A percentile compares a stretch with the other conserved stretches of the same genome.
phyloP scores from a whole-genome alignment of 1,284 basidiomycete species.

The Moniliophthora roreri region DNA sequence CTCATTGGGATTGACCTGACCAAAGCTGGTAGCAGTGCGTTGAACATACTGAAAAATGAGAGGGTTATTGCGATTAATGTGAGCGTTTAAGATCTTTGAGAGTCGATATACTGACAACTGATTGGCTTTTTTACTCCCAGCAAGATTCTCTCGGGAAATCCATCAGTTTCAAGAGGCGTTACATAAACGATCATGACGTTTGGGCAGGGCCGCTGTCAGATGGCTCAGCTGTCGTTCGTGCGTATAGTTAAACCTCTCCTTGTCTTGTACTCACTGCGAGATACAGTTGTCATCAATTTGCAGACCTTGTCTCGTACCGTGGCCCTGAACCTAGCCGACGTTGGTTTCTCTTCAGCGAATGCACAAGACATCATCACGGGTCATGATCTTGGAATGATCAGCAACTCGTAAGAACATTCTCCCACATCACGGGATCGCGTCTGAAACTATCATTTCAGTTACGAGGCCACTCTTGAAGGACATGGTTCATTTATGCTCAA shows the following conservation, averaged over 20 bases:
- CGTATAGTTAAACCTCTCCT: conserved; percentile 11
- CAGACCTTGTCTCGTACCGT: conserved; percentile 35
- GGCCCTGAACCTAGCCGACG: conserved; percentile 41
- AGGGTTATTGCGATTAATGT: conserved; percentile 45
- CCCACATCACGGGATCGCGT: not conserved
- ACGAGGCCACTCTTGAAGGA: conserved; percentile 35
- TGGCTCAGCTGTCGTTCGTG: conserved; percentile 47
- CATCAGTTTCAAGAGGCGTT: conserved; percentile 45
- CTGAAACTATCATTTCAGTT: conserved; percentile 23
- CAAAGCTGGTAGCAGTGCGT: conserved; percentile 26
- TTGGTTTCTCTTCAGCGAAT: conserved; percentile 39
- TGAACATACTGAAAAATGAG: conserved; percentile 39
- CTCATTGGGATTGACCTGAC: conserved; percentile 44
- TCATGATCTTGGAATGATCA: conserved; percentile 34
- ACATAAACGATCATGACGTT: conserved; percentile 49
- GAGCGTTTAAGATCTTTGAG: conserved; percentile 14
- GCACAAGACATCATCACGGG: conserved; percentile 41
- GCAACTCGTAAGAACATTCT: conserved; percentile 30
- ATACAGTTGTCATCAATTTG: conserved; percentile 45
- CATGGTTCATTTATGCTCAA: conserved; percentile 43
- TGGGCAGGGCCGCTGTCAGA: conserved; percentile 51
- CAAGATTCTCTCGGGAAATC: conserved; percentile 50
- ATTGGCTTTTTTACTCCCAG: conserved; percentile 30
- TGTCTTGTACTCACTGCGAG: conserved; percentile 3
- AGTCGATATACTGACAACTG: too few relatives aligned